phyloP scores from a whole-genome alignment of 768 basidiomycete genomes.

The Xanthoconium stramineum region DNA sequence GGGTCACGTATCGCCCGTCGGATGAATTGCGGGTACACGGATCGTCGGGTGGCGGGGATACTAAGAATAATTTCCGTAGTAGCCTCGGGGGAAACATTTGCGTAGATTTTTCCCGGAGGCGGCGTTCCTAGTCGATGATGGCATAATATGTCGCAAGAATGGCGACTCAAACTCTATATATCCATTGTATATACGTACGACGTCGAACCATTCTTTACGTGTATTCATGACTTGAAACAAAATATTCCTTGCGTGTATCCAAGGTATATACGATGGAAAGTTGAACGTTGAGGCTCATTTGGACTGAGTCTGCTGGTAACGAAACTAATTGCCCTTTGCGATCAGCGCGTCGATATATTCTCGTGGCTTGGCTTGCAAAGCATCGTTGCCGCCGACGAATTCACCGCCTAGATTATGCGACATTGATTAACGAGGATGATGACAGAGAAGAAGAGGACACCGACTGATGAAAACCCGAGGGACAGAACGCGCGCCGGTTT shows the following conservation, averaged over 20 bases:
- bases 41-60: too few species aligned
- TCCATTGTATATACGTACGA: too few species aligned
- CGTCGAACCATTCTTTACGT: background rate
- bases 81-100: too few species aligned
- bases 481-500: conserved; percentile 69
- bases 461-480: conserved; percentile 76
- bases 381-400: conserved; percentile 21
- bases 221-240: background rate
- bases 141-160: too few species aligned
- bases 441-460: conserved; percentile 8
- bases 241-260: background rate
- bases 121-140: too few species aligned
- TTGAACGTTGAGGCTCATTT: background rate
- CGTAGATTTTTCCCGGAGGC: too few species aligned
- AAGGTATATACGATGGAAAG: background rate
- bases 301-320: too few species aligned
- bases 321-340: background rate
- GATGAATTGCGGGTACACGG: too few species aligned
- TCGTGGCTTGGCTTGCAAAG: conserved; percentile 7
- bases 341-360: conserved; percentile 8
- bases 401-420: conserved; percentile 13
- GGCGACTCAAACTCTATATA: background rate
- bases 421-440: background rate
- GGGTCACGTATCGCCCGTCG: too few species aligned
- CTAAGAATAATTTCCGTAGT: too few species aligned